A percentile compares a stretch with the other conserved stretches of the same genome.
phyloP scores from a whole-genome alignment of 2,329 filamentous ascomycete species.

The Exserohilum rostratum region DNA sequence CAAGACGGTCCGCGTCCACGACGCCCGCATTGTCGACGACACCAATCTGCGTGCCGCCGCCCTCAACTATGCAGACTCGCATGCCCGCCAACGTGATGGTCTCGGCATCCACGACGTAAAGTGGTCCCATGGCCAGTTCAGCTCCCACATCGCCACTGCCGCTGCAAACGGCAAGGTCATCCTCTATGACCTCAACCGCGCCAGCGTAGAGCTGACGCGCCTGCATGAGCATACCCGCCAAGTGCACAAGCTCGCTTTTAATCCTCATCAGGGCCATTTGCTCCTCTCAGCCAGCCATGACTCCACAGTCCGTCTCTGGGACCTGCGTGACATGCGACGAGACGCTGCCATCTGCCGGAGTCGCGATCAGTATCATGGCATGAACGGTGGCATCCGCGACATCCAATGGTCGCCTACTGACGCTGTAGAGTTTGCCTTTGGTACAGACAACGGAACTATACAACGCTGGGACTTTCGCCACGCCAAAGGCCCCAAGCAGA shows the following conservation, averaged over 20 bases:
- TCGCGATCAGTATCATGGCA: conserved; percentile 60
- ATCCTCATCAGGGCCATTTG: conserved; percentile 64
- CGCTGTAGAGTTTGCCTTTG: conserved; percentile 67
- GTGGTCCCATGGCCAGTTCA: conserved; percentile 68
- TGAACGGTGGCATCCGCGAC: conserved; percentile 67
- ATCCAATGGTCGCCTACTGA: conserved; percentile 70
- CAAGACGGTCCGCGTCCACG: conserved; percentile 66
- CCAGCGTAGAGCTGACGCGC: conserved; percentile 65
- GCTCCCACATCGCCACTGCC: conserved; percentile 66
- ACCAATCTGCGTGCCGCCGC: conserved; percentile 68
- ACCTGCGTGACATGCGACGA: conserved; percentile 62
- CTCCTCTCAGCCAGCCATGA: conserved; percentile 70
- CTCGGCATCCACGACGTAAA: conserved; percentile 70
- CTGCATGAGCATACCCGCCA: conserved; percentile 70
- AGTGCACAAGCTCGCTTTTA: conserved; percentile 70
- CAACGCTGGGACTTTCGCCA: conserved; percentile 69
- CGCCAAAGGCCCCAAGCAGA: conserved; percentile 61
- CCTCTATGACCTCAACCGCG: conserved; percentile 67
- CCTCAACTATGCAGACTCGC: conserved; percentile 60
- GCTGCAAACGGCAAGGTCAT: conserved; percentile 70
- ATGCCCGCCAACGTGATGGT: conserved; percentile 61
- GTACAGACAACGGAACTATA: conserved; percentile 67
- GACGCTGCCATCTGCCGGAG: conserved; percentile 61
- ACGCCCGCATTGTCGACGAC: conserved; percentile 64
- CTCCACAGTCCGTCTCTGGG: conserved; percentile 68